A percentile compares a stretch with the other conserved stretches of the same genome.
Evolutionary conservation across 495 filamentous ascomycete genomes (phyloP).

Genomic region (Neurospora pannonica): DNA sequence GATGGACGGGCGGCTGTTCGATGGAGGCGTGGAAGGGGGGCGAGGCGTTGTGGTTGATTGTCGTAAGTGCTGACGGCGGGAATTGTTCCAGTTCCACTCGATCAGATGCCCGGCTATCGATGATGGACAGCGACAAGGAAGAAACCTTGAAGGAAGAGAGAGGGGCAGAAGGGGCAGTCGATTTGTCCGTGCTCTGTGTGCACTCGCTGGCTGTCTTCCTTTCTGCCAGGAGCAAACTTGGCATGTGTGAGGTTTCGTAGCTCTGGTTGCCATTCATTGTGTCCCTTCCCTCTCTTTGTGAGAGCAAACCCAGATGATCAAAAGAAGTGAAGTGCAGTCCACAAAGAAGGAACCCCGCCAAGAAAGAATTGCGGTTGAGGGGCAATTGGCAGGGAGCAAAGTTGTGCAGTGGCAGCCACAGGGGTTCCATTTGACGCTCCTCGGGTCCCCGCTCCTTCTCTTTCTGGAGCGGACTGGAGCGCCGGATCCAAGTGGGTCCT

Average conservation of each 20-base stretch:
- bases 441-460: neutral
- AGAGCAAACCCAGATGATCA: neutral
- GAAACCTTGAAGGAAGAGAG: neutral
- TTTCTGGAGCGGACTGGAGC: neutral
- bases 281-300: neutral
- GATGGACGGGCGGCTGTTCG: neutral
- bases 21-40: neutral
- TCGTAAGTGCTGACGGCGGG: neutral
- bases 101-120: neutral
- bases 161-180: neutral
- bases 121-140: neutral
- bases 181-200: neutral
- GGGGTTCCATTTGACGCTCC: neutral
- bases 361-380: neutral
- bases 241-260: neutral
- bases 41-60: neutral
- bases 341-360: neutral
- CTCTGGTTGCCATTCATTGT: neutral
- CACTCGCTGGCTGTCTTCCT: neutral
- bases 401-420: neutral
- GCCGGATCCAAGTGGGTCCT: neutral
- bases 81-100: neutral
- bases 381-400: neutral
- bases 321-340: neutral
- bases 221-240: neutral